These are phyloP conservation scores for Phytophthora fragariae DNA, from an alignment of 352 stramenopile species.

Conservation along the genomic window DNA sequence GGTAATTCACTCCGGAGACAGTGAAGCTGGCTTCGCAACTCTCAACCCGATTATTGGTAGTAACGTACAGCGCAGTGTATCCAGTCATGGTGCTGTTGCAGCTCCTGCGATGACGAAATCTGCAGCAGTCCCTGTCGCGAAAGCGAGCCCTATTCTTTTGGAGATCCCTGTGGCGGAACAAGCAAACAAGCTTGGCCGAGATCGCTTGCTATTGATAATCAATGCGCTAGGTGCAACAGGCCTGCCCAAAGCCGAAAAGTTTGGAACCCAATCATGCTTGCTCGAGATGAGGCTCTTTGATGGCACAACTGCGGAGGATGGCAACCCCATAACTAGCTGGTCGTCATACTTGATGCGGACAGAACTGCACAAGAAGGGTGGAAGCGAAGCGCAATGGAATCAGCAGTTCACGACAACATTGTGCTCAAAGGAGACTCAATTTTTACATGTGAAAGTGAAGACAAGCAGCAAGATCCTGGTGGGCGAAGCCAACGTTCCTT, in stretches of 20 bases:
- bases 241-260: slow-evolving; percentile 75
- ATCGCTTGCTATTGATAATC: slow-evolving; percentile 54
- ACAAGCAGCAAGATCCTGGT: slow-evolving; percentile 76
- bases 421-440: slow-evolving; percentile 58
- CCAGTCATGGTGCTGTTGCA: slow-evolving; percentile 28
- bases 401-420: slow-evolving; percentile 74
- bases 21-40: slow-evolving; percentile 68
- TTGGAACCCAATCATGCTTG: slow-evolving; percentile 78
- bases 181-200: slow-evolving; percentile 12
- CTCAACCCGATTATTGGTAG: slow-evolving; percentile 68
- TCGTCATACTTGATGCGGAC: slow-evolving; percentile 57
- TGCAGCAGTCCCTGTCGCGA: slow-evolving; percentile 22
- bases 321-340: slow-evolving; percentile 6
- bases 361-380: slow-evolving; percentile 80
- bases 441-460: slow-evolving; percentile 63
- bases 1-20: slow-evolving; percentile 79
- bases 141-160: slow-evolving; percentile 43
- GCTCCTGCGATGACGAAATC: slow-evolving; percentile 39
- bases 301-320: slow-evolving; percentile 17
- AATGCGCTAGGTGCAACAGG: slow-evolving; percentile 68
- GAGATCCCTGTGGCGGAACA: slow-evolving; percentile 52
- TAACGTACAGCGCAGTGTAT: slow-evolving; percentile 24
- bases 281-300: slow-evolving; percentile 64
- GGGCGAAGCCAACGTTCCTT: slow-evolving; percentile 58
- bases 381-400: slow-evolving; percentile 86